phyloP scores from a whole-genome alignment of 2,329 filamentous ascomycete genomes.

The Geosmithia morbida region DNA sequence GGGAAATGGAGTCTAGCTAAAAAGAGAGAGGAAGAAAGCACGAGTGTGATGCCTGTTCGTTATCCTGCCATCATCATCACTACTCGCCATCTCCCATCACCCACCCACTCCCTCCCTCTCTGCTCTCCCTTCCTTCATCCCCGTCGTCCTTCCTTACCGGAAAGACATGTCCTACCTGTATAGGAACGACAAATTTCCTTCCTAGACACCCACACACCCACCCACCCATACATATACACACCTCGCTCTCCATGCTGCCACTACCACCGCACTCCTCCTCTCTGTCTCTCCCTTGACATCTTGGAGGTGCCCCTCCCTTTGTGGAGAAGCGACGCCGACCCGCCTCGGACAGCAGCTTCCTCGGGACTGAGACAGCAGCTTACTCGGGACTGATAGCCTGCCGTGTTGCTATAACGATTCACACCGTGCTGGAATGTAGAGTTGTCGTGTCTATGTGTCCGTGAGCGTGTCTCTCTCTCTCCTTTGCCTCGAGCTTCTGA shows the following conservation, averaged over 20 bases:
- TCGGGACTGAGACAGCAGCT: neutral
- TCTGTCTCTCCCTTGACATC: neutral
- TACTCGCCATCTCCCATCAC: neutral
- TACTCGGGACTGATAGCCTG: neutral
- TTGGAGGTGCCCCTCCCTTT: neutral
- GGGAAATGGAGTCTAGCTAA: neutral
- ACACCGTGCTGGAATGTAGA: conserved; percentile 2
- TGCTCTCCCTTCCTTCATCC: neutral
- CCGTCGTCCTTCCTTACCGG: neutral
- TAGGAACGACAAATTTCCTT: neutral
- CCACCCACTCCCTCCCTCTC: too few relatives aligned
- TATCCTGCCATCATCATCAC: neutral
- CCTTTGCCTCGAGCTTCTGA: neutral
- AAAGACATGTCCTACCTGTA: neutral
- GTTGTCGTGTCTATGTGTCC: neutral
- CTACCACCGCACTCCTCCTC: neutral
- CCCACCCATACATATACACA: neutral
- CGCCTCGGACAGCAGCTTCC: conserved; percentile 1
- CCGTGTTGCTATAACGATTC: conserved; percentile 1
- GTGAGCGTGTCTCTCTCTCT: too few relatives aligned
- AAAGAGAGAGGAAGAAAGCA: neutral
- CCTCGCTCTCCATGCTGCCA: too few relatives aligned
- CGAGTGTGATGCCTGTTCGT: neutral
- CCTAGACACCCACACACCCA: neutral
- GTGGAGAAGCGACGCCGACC: neutral